Evolutionary conservation across 2,329 filamentous ascomycete species (phyloP).

Genomic region (Venturia aucupariae): DNA sequence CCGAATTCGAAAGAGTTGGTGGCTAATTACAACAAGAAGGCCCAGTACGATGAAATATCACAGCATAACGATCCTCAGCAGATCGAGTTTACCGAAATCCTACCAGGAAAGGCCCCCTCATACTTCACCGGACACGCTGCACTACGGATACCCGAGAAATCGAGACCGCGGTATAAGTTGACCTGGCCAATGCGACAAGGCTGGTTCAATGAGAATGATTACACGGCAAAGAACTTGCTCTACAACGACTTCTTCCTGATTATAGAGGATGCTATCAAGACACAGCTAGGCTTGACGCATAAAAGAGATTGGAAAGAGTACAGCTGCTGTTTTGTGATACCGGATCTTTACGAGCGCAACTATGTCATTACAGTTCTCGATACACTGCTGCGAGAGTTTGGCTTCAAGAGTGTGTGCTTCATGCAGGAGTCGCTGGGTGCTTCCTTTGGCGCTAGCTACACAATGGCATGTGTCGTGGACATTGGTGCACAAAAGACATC

Average conservation of each 20-base stretch:
- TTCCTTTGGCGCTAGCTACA: conserved; percentile 90
- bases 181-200: conserved; percentile 87
- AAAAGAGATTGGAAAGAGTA: conserved; percentile 82
- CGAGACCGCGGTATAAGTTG: conserved; percentile 78
- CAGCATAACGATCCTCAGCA: conserved; percentile 92
- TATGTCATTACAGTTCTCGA: conserved; percentile 81
- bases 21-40: conserved; percentile 83
- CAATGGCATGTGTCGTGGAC: conserved; percentile 88
- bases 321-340: conserved; percentile 93
- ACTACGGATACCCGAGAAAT: conserved; percentile 79
- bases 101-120: conserved; percentile 53
- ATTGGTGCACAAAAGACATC: conserved; percentile 97
- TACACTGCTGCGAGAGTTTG: conserved; percentile 79
- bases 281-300: conserved; percentile 69
- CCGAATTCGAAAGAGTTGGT: conserved; percentile 98
- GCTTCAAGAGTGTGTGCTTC: conserved; percentile 82
- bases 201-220: conserved; percentile 85
- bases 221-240: conserved; percentile 67
- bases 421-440: conserved; percentile 94
- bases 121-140: conserved; percentile 78
- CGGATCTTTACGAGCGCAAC: conserved; percentile 89
- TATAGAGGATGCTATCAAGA: conserved; percentile 74
- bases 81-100: conserved; percentile 89
- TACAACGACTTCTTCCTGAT: conserved; percentile 82
- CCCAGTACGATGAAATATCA: conserved; percentile 74